Evolutionary conservation across 1,139 yeast species (phyloP).

Genomic region (Entelexis paramagnoliae): DNA sequence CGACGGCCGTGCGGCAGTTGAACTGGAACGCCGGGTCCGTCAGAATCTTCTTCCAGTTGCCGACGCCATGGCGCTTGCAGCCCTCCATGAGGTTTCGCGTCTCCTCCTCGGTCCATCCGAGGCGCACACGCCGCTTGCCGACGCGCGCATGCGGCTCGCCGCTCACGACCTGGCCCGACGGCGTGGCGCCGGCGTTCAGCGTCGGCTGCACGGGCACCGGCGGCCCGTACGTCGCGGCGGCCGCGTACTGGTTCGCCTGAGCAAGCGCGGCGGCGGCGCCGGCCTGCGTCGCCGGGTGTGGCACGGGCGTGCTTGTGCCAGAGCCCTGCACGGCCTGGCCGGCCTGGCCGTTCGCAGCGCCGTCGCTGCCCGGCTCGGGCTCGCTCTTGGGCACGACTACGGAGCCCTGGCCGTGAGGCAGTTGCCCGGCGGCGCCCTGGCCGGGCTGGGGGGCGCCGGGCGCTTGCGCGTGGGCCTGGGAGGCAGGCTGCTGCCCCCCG

Average conservation of each 20-base stretch:
- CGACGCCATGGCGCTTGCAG: slow-evolving; percentile 38
- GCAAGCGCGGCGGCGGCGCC: slow-evolving; percentile 19
- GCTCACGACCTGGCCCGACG: slow-evolving; percentile 7
- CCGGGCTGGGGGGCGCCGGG: slow-evolving; percentile 15
- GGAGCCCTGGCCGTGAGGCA: slow-evolving; percentile 1
- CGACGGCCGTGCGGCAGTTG: slow-evolving; percentile 38
- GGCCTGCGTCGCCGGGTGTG: slow-evolving; percentile 13
- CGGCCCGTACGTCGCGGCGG: slow-evolving; percentile 23
- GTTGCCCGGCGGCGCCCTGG: slow-evolving; percentile 12
- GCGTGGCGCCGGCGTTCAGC: slow-evolving; percentile 3
- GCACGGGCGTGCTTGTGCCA: slow-evolving; percentile 10
- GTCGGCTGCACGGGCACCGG: slow-evolving; percentile 21
- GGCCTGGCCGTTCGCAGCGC: slow-evolving; percentile 7
- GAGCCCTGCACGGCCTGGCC: slow-evolving; percentile 6
- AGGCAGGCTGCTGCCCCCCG: slow-evolving; percentile 22
- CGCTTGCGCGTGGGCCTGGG: slow-evolving; percentile 12
- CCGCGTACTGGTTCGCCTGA: slow-evolving; percentile 23
- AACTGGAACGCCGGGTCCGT: slow-evolving; percentile 34
- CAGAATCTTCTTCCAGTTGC: slow-evolving; percentile 40
- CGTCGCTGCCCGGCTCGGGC: slow-evolving; percentile 9
- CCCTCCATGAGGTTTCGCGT: slow-evolving; percentile 37
- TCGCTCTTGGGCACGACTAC: slow-evolving; percentile 17
- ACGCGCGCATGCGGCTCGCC: slow-evolving; percentile 22
- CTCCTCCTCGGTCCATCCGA: slow-evolving; percentile 37
- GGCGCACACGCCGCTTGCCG: slow-evolving; percentile 32